phyloP scores from a whole-genome alignment of 371 early-diverging fungal genomes.

The Mortierella sp. region DNA sequence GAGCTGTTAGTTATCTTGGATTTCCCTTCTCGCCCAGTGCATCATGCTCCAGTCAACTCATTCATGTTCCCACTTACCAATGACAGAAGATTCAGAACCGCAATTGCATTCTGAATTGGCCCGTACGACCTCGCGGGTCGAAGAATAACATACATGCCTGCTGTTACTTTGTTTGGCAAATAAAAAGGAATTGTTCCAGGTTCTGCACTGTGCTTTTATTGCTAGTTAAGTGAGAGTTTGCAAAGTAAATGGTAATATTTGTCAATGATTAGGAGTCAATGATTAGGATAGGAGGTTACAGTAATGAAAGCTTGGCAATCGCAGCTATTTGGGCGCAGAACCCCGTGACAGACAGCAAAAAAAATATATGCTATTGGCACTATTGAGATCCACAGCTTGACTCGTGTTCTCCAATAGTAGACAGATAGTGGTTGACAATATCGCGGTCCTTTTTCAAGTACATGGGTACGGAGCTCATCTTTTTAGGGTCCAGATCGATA shows the following conservation, averaged over 20 bases:
- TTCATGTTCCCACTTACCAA: conserved; percentile 25
- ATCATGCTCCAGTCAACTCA: not conserved
- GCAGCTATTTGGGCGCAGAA: not conserved
- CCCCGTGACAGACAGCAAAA: not conserved
- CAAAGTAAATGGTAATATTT: not conserved
- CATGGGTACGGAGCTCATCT: conserved; percentile 36
- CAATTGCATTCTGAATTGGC: conserved; percentile 51
- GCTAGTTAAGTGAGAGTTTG: not conserved
- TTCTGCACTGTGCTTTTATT: not conserved
- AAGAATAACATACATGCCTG: conserved; percentile 32
- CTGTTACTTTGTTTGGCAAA: not conserved
- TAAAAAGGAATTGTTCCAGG: not conserved
- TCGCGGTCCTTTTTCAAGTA: conserved; percentile 42
- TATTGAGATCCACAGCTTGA: conserved; percentile 18
- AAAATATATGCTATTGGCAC: not conserved
- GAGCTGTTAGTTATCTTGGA: not conserved
- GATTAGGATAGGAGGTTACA: not conserved
- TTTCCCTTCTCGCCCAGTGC: not conserved
- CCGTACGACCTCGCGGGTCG: conserved; percentile 46
- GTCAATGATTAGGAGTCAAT: not conserved
- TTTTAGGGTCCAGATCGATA: conserved; percentile 54
- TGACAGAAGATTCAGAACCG: conserved; percentile 54
- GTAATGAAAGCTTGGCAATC: not conserved
- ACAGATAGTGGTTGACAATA: conserved; percentile 37
- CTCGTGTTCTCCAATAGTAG: conserved; percentile 30